These are phyloP conservation scores for Candida glaebosa DNA, from an alignment of 805 yeast species.

Conservation along the genomic window DNA sequence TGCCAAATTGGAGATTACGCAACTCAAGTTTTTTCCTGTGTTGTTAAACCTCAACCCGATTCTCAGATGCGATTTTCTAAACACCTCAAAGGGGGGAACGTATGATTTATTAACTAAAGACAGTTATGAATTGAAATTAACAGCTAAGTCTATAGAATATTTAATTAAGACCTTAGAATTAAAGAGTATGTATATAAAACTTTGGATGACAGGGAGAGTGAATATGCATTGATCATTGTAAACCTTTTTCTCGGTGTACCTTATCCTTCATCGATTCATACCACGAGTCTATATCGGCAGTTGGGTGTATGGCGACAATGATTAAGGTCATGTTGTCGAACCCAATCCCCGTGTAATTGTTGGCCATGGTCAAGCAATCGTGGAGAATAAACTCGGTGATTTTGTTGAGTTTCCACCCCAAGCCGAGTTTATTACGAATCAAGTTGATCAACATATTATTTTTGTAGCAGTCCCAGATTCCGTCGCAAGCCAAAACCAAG, in stretches of 20 bases:
- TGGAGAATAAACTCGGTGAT: constrained; percentile 60
- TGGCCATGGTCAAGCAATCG: constrained; percentile 66
- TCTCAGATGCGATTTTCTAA: too few relatives aligned
- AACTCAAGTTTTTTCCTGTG: too few relatives aligned
- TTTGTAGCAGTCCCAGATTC: constrained; percentile 49
- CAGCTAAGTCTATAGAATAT: too few relatives aligned
- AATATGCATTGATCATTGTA: too few relatives aligned
- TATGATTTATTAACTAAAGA: too few relatives aligned
- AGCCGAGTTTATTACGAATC: constrained; percentile 54
- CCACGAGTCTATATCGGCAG: constrained; percentile 52
- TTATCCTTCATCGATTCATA: constrained; percentile 47
- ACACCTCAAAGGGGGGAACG: too few relatives aligned
- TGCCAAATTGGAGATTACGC: too few relatives aligned
- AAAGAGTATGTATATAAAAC: too few relatives aligned
- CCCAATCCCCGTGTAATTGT: constrained; percentile 73
- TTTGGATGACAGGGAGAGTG: too few relatives aligned
- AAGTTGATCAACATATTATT: constrained; percentile 51
- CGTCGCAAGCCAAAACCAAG: constrained; percentile 42
- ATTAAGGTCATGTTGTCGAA: constrained; percentile 79
- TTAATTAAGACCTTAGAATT: too few relatives aligned
- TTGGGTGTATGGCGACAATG: constrained; percentile 59
- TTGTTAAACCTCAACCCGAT: too few relatives aligned
- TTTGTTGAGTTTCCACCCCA: constrained; percentile 57
- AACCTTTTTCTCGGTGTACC: constrained; percentile 21
- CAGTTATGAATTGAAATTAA: too few relatives aligned